Conservation (phyloP, 129 eudicot species). For the Ambrosia trifida region DNA sequence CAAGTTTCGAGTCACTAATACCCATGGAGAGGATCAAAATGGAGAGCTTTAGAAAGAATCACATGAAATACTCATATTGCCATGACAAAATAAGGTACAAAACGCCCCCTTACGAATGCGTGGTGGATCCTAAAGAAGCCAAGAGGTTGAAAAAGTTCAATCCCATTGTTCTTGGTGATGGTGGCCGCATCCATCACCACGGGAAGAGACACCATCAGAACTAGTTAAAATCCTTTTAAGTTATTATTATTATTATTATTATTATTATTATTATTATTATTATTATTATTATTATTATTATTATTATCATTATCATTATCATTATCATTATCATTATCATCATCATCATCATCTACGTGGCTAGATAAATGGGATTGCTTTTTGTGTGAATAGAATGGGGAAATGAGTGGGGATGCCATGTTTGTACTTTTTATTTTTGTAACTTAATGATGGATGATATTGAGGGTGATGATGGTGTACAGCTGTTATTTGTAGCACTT, state of each 20-base stretch:
- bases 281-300: too few species aligned
- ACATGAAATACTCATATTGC: constrained; percentile 86
- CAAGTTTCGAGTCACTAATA: constrained; percentile 36
- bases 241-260: constrained; percentile 10
- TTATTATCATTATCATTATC: too few species aligned
- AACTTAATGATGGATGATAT: background rate
- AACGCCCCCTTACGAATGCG: constrained; percentile 67
- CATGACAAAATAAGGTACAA: constrained; percentile 65
- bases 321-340: too few species aligned
- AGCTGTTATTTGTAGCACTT: constrained; percentile 5
- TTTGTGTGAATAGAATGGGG: constrained; percentile 33
- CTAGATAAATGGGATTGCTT: background rate
- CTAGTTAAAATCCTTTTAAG: constrained; percentile 37
- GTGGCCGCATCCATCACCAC: constrained; percentile 39
- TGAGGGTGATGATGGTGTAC: constrained; percentile 1
- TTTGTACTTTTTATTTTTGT: constrained; percentile 2
- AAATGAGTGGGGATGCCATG: constrained; percentile 16
- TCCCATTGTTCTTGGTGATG: constrained; percentile 65
- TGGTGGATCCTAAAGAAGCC: constrained; percentile 53
- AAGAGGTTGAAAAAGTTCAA: constrained; percentile 51
- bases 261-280: too few species aligned
- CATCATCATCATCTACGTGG: background rate
- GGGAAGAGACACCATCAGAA: constrained; percentile 51
- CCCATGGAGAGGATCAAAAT: constrained; percentile 52
- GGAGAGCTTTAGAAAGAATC: constrained; percentile 64